These are phyloP conservation scores for Aspergillus brasiliensis DNA, from an alignment of 2,329 filamentous ascomycete genomes.

Conservation along the genomic window DNA sequence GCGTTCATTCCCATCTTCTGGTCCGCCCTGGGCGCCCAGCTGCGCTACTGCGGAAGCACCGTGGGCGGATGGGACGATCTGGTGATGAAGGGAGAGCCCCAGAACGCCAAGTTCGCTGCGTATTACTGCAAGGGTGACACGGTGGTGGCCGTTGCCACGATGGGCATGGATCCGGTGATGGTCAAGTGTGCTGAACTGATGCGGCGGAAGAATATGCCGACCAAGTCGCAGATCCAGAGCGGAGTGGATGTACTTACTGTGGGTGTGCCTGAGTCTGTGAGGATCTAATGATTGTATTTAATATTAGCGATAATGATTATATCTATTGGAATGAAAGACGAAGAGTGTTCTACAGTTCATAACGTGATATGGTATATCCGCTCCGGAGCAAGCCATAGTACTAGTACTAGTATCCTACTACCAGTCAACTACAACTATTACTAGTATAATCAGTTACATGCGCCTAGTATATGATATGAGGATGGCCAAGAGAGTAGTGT, in stretches of 20 bases:
- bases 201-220: slow-evolving; percentile 77
- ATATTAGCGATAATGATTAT: not conserved
- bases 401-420: too few species aligned
- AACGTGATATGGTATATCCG: too few species aligned
- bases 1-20: slow-evolving; percentile 94
- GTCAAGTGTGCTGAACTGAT: slow-evolving; percentile 81
- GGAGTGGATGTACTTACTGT: slow-evolving; percentile 46
- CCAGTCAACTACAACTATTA: not conserved
- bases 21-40: slow-evolving; percentile 85
- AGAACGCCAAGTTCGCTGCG: slow-evolving; percentile 79
- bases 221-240: slow-evolving; percentile 72
- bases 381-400: too few species aligned
- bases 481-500: too few species aligned
- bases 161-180: slow-evolving; percentile 89
- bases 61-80: slow-evolving; percentile 81
- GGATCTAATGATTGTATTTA: slow-evolving; percentile 17
- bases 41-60: slow-evolving; percentile 93
- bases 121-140: slow-evolving; percentile 87
- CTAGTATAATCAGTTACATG: too few species aligned
- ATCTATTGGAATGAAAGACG: too few species aligned
- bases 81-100: slow-evolving; percentile 74
- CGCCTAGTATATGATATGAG: too few species aligned
- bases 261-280: slow-evolving; percentile 27
- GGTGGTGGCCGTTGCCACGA: slow-evolving; percentile 86
- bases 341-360: too few species aligned